Conservation (phyloP, 2,329 filamentous ascomycete genomes). For the Pseudocercospora pini-densiflorae region DNA sequence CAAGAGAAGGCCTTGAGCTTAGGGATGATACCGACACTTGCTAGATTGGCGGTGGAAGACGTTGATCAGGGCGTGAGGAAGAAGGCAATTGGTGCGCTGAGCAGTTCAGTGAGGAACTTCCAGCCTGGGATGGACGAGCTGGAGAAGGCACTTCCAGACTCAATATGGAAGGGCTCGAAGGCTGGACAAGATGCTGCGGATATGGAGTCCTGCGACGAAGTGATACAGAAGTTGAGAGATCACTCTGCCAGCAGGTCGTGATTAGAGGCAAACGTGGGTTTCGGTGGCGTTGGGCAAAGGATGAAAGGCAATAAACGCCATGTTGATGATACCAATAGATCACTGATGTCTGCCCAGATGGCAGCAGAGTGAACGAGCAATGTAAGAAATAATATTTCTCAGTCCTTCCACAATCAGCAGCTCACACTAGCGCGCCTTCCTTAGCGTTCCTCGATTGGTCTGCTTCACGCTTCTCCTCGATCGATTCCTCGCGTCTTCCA, state of each 20-base stretch:
- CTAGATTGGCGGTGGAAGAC: slow-evolving; percentile 66
- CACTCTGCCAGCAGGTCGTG: slow-evolving; percentile 27
- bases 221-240: slow-evolving; percentile 41
- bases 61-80: slow-evolving; percentile 69
- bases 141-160: slow-evolving; percentile 69
- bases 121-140: slow-evolving; percentile 72
- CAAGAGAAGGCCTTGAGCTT: slow-evolving; percentile 72
- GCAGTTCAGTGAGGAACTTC: slow-evolving; percentile 84
- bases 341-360: not conserved
- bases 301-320: not conserved
- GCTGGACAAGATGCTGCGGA: slow-evolving; percentile 76
- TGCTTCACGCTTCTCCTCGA: not conserved
- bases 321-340: slow-evolving; percentile 5
- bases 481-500: too few relatives aligned
- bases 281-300: not conserved
- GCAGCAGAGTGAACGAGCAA: slow-evolving; percentile 1
- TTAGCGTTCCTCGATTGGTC: not conserved
- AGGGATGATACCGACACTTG: slow-evolving; percentile 72
- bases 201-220: slow-evolving; percentile 79
- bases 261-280: not conserved
- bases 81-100: slow-evolving; percentile 90
- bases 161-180: slow-evolving; percentile 57
- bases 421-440: not conserved
- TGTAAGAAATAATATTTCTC: not conserved
- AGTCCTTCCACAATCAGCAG: not conserved